Evolutionary conservation across 192 early-diverging fungal genomes (phyloP).

Genomic region (Backusella psychrophila): DNA sequence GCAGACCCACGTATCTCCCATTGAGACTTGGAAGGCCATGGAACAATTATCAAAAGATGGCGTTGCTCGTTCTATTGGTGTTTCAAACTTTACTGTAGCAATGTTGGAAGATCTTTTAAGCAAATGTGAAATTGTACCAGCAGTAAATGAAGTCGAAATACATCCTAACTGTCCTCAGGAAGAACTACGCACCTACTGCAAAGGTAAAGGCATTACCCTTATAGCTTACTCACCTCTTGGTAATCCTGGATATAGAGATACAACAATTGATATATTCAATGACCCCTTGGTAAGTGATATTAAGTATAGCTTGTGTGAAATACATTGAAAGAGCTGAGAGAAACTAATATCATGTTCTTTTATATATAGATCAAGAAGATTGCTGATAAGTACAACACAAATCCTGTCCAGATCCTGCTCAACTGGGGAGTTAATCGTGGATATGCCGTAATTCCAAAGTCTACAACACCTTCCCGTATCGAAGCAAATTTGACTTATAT

Average conservation of each 20-base stretch:
- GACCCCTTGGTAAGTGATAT: neutral
- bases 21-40: constrained; percentile 75
- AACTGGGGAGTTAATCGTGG: constrained; percentile 54
- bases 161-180: constrained; percentile 57
- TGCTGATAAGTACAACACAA: constrained; percentile 41
- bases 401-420: constrained; percentile 53
- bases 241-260: constrained; percentile 25
- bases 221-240: constrained; percentile 79
- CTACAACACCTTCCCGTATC: constrained; percentile 49
- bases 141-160: constrained; percentile 59
- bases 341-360: neutral
- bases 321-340: neutral
- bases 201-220: constrained; percentile 54
- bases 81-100: constrained; percentile 68
- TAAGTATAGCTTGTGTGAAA: neutral
- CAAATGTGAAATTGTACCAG: constrained; percentile 62
- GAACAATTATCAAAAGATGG: constrained; percentile 64
- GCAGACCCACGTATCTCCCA: constrained; percentile 40
- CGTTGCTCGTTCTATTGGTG: constrained; percentile 68
- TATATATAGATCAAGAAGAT: constrained; percentile 40
- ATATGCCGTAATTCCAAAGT: constrained; percentile 67
- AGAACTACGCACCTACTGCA: constrained; percentile 64
- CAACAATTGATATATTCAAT: neutral
- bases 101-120: constrained; percentile 60
- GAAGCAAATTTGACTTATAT: constrained; percentile 53